These are phyloP conservation scores for Backusella mclennaniae DNA, from an alignment of 192 early-diverging fungal species.

Conservation along the genomic window DNA sequence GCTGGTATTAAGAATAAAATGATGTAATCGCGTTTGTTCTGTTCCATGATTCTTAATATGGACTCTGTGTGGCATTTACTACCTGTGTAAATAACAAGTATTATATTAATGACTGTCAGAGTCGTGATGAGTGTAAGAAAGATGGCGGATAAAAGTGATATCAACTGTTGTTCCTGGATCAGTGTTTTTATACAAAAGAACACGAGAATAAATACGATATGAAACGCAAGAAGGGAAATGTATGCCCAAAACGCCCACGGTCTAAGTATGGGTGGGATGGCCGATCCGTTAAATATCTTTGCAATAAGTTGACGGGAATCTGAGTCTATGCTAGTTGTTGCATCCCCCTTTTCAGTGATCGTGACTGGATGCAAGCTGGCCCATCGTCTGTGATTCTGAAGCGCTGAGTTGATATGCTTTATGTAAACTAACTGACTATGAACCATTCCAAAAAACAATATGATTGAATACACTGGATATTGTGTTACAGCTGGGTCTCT, in stretches of 20 bases:
- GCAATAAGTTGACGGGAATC: not conserved
- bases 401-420: not conserved
- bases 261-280: not conserved
- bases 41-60: not conserved
- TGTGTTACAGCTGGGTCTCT: not conserved
- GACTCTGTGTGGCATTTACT: not conserved
- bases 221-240: not conserved
- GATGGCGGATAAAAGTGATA: not conserved
- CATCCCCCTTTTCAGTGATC: conserved; percentile 13
- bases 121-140: not conserved
- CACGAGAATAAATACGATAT: not conserved
- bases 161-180: not conserved
- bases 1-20: conserved; percentile 4
- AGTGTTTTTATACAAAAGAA: not conserved
- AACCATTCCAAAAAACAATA: not conserved
- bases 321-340: not conserved
- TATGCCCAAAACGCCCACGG: conserved; percentile 9
- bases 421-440: not conserved
- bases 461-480: not conserved
- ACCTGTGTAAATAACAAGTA: conserved; percentile 1
- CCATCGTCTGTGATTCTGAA: conserved; percentile 8
- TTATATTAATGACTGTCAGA: not conserved
- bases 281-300: not conserved
- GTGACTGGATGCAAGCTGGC: conserved; percentile 4
- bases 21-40: not conserved